Conservation (phyloP, 345 rosid genomes). For the Aegle marmelos region DNA sequence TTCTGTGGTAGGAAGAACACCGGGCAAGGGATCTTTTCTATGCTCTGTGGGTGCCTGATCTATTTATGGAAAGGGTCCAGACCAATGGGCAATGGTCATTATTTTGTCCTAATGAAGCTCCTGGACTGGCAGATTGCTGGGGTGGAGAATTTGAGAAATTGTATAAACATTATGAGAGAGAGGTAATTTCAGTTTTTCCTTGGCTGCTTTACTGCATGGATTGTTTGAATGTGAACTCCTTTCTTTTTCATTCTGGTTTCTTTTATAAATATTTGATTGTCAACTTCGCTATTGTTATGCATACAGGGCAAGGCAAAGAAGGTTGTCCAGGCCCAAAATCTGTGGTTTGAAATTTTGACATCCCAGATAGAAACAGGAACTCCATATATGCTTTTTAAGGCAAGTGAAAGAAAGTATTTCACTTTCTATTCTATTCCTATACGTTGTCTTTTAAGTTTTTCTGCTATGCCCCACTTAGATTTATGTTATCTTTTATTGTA, state of each 20-base stretch:
- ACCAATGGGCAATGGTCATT: slow-evolving; percentile 70
- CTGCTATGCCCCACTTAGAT: not conserved
- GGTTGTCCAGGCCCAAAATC: slow-evolving; percentile 77
- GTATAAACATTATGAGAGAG: slow-evolving; percentile 58
- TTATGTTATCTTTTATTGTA: not conserved
- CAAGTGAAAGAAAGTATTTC: slow-evolving; percentile 6
- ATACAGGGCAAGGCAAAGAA: slow-evolving; percentile 82
- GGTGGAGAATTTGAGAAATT: slow-evolving; percentile 70
- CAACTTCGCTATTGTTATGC: not conserved
- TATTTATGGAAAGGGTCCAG: slow-evolving; percentile 87
- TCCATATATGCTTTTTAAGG: slow-evolving; percentile 97
- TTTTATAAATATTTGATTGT: not conserved
- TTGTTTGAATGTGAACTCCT: not conserved
- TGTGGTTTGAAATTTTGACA: slow-evolving; percentile 79
- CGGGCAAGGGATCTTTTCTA: slow-evolving; percentile 80
- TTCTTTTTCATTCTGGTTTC: not conserved
- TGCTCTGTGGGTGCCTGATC: slow-evolving; percentile 93
- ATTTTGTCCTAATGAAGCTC: slow-evolving; percentile 84
- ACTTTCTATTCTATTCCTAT: not conserved
- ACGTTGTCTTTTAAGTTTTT: not conserved
- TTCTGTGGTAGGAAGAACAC: slow-evolving; percentile 59
- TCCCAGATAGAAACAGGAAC: slow-evolving; percentile 97
- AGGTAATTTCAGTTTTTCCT: slow-evolving; percentile 29
- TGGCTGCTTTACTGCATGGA: not conserved
- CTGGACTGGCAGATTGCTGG: slow-evolving; percentile 84